Conservation (phyloP, 202 grass and related monocot genomes). For the Digitaria exilis region DNA sequence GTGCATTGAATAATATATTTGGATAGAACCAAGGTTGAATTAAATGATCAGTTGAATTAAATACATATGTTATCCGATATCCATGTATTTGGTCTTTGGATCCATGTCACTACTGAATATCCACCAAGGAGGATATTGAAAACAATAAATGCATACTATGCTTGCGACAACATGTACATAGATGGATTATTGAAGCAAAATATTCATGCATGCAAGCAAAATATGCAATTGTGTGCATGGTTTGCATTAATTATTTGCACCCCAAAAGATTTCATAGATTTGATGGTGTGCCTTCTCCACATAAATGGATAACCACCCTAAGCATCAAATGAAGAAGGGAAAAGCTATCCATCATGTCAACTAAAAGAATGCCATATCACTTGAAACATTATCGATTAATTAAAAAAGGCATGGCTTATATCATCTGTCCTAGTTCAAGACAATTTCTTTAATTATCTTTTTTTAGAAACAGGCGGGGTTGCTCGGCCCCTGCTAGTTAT, state of each 20-base stretch:
- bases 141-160: too few species aligned
- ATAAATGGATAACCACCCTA: not conserved
- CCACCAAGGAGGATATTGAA: too few species aligned
- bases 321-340: not conserved
- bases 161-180: too few species aligned
- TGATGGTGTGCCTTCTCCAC: not conserved
- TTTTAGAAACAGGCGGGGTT: too few species aligned
- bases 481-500: too few species aligned
- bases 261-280: too few species aligned
- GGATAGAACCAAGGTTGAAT: not conserved
- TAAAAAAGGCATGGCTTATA: not conserved
- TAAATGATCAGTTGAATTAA: not conserved
- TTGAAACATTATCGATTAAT: not conserved
- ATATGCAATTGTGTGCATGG: too few species aligned
- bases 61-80: not conserved
- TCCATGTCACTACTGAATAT: too few species aligned
- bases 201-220: too few species aligned
- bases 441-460: not conserved
- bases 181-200: too few species aligned
- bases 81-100: not conserved
- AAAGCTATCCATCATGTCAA: not conserved
- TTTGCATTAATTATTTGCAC: too few species aligned
- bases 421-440: not conserved
- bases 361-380: not conserved
- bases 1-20: not conserved